Percentiles rank a stretch among this genome's conserved stretches.
phyloP scores from a whole-genome alignment of 176 grass and related monocot genomes.

The Zea luxurians region DNA sequence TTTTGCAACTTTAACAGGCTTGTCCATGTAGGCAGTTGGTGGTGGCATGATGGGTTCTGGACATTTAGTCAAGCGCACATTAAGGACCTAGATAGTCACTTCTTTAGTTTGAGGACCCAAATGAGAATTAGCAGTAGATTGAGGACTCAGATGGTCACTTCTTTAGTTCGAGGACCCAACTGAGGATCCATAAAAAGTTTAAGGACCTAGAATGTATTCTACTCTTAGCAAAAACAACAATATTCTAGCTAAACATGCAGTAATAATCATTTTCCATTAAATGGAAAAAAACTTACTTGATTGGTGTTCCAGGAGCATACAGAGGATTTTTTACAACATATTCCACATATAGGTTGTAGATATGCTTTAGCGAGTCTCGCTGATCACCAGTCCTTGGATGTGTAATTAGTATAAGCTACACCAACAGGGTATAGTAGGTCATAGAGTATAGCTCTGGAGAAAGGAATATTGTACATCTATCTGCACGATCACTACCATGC shows the following conservation, averaged over 20 bases:
- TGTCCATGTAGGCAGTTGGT: too few relatives aligned
- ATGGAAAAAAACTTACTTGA: conserved; percentile 56
- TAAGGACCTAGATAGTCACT: too few relatives aligned
- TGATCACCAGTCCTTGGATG: conserved; percentile 92
- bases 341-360: conserved; percentile 92
- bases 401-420: conserved; percentile 91
- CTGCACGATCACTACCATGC: neutral
- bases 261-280: neutral
- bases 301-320: conserved; percentile 66
- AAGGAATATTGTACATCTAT: neutral
- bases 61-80: too few relatives aligned
- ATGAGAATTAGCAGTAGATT: too few relatives aligned
- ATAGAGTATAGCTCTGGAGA: neutral
- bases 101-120: too few relatives aligned
- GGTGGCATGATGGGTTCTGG: too few relatives aligned
- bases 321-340: conserved; percentile 99
- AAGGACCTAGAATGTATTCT: too few relatives aligned
- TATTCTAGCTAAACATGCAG: conserved; percentile 5
- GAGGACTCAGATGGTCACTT: too few relatives aligned
- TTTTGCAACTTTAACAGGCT: too few relatives aligned
- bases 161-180: too few relatives aligned
- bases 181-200: too few relatives aligned
- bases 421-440: conserved; percentile 26
- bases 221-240: neutral
- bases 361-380: conserved; percentile 79